Evolutionary conservation across 148 eudicot genomes (phyloP), one percentile per base, ranked within the genome.

Genomic region (Tetragonia tetragonoides): DNA sequence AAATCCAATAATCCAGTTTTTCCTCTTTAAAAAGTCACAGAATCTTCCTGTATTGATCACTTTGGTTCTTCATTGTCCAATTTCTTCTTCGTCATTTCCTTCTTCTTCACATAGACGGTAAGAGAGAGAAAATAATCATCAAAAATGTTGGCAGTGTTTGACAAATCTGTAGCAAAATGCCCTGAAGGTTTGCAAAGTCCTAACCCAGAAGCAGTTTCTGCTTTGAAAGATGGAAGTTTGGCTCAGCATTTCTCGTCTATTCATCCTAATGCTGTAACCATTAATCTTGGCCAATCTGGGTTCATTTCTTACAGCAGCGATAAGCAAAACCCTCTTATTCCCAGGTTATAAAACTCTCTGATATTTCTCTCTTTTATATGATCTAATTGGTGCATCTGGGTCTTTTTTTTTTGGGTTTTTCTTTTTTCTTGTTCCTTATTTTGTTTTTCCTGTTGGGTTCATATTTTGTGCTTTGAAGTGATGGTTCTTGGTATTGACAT

Each of bases 131-230:
- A 23, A 74, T 49, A 63, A 16, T 0, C 5, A 53, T 34, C 63
- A 40, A 85, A 85, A 82, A 93, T 94, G 98, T 83, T 92, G 79
- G 98, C 91, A 7, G 89, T 94, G 24, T 91, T 92, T 42, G 89
- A 95, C 41, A 95, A 92, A 86, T 81, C 92, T 53, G 90, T 92
- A 9, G 96, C 96, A 3, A 86, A 91, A 78, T 85, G 86, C 82
- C 98, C 98, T 15, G 89, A 91, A 61, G 97, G 87, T 2, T 60
- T 88, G 54, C 86, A 89, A 51, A 84, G 78, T 72, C 84, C 90
- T 1, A 85, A 88, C 77, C 80, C 80, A 57, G 86, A 86, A 9
- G 37, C 79, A 1, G 79, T 87, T 60, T 82, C 46, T 65, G 93
- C 92, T 2, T 84, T 92, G 61, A 91, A 88, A 82, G 95, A 94